Conservation (phyloP, 176 grass and related monocot species). For the Alloteropsis semialata region DNA sequence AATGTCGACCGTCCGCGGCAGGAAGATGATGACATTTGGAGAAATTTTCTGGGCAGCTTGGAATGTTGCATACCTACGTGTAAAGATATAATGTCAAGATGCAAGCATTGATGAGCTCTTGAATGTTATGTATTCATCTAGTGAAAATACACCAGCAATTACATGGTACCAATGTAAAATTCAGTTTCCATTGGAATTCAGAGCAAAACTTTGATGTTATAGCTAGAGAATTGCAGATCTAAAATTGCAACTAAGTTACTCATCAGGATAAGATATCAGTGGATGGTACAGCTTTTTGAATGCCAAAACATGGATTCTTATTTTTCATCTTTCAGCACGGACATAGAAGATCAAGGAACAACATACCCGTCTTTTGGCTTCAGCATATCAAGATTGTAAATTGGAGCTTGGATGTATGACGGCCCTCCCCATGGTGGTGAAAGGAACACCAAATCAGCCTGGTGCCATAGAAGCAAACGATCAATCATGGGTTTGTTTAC, state of each 20-base stretch:
- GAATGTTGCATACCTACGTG: slow-evolving; percentile 43
- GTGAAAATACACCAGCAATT: not conserved
- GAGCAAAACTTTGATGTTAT: not conserved
- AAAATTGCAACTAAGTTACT: not conserved
- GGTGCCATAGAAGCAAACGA: not conserved
- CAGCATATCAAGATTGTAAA: slow-evolving; percentile 68
- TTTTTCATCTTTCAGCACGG: not conserved
- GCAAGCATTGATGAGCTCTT: not conserved
- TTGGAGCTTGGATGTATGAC: slow-evolving; percentile 39
- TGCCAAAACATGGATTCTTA: not conserved
- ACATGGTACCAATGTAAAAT: not conserved
- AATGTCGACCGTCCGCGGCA: slow-evolving; percentile 60
- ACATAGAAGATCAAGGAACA: not conserved
- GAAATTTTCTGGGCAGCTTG: slow-evolving; percentile 59
- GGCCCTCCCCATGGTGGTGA: slow-evolving; percentile 86
- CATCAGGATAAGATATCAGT: not conserved
- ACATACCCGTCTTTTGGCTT: slow-evolving; percentile 62
- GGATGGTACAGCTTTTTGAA: not conserved
- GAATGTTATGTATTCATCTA: not conserved
- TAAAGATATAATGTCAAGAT: not conserved
- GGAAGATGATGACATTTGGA: slow-evolving; percentile 61
- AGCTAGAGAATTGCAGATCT: not conserved
- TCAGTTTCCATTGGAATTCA: not conserved
- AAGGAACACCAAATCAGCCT: slow-evolving; percentile 77
- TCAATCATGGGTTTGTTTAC: not conserved